Conservation (phyloP, 179 eudicot genomes). For the Dionaea muscipula region DNA sequence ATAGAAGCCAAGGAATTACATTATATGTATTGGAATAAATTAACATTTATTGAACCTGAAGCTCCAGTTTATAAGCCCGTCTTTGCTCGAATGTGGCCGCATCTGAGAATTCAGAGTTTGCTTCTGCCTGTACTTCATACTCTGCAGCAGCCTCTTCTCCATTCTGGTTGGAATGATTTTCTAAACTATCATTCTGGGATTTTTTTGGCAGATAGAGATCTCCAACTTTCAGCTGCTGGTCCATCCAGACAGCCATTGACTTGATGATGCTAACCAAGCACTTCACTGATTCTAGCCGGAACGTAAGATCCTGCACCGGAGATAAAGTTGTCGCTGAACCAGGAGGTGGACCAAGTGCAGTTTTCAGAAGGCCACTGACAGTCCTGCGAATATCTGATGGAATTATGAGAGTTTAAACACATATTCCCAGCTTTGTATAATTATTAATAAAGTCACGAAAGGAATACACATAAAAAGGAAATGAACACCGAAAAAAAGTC, state of each 20-base stretch:
- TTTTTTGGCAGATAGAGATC: conserved; percentile 36
- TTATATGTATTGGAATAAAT: background rate
- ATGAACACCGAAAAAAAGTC: too few relatives aligned
- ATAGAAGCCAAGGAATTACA: too few relatives aligned
- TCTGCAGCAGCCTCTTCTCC: conserved; percentile 64
- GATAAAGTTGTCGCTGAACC: conserved; percentile 82
- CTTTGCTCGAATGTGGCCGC: conserved; percentile 95
- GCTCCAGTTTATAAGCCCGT: conserved; percentile 76
- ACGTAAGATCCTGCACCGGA: conserved; percentile 80
- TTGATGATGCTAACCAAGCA: conserved; percentile 74
- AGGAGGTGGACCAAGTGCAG: conserved; percentile 93
- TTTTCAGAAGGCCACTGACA: conserved; percentile 92
- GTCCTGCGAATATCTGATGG: conserved; percentile 95
- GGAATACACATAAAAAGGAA: too few relatives aligned
- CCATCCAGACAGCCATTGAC: conserved; percentile 97
- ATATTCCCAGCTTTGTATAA: conserved; percentile 13
- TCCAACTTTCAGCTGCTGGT: conserved; percentile 69
- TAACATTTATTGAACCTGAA: conserved; percentile 46
- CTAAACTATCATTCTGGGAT: conserved; percentile 41
- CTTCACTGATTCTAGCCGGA: conserved; percentile 84
- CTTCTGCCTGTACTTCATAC: conserved; percentile 59
- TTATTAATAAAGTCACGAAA: too few relatives aligned
- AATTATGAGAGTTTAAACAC: conserved; percentile 64
- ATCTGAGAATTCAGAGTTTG: conserved; percentile 57
- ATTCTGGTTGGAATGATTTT: conserved; percentile 22